Percentiles rank a stretch among this genome's conserved stretches.
These are phyloP conservation scores for Agaricus subrufescens DNA, from an alignment of 768 basidiomycete species.

Conservation along the genomic window DNA sequence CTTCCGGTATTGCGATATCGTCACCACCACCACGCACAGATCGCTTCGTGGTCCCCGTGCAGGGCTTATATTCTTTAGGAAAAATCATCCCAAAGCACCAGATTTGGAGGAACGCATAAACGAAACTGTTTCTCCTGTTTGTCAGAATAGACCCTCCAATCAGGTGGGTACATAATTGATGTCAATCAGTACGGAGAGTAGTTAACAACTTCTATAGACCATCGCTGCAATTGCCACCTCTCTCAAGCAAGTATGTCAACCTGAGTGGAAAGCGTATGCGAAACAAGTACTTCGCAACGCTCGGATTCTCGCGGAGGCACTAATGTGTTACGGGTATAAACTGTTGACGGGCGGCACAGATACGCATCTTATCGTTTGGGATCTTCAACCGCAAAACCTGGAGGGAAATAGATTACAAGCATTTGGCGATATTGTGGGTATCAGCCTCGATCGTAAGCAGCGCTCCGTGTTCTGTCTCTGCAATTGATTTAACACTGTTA, in stretches of 20 bases:
- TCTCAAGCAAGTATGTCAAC: slow-evolving; percentile 85
- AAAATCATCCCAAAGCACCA: slow-evolving; percentile 71
- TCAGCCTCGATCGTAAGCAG: slow-evolving; percentile 87
- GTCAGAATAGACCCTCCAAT: slow-evolving; percentile 99
- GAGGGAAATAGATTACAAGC: slow-evolving; percentile 98
- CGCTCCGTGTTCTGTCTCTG: not conserved
- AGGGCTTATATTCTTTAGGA: slow-evolving; percentile 97
- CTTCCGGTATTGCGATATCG: slow-evolving; percentile 95
- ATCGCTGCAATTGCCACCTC: slow-evolving; percentile 94
- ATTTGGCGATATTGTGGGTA: slow-evolving; percentile 93
- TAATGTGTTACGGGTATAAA: slow-evolving; percentile 82
- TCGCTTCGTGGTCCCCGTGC: slow-evolving; percentile 99
- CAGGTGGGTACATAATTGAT: slow-evolving; percentile 49
- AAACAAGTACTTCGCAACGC: slow-evolving; percentile 93
- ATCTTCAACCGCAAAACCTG: slow-evolving; percentile 87
- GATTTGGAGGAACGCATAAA: slow-evolving; percentile 97
- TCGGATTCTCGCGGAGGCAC: slow-evolving; percentile 62
- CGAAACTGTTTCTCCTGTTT: slow-evolving; percentile 98
- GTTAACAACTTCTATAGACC: slow-evolving; percentile 44
- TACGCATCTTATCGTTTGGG: slow-evolving; percentile 98
- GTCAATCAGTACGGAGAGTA: not conserved
- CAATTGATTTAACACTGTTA: slow-evolving; percentile 19
- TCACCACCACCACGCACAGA: slow-evolving; percentile 99
- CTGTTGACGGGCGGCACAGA: slow-evolving; percentile 96
- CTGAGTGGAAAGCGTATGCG: slow-evolving; percentile 89